Conservation (phyloP, 2,329 filamentous ascomycete species). For the Pseudogymnoascus sp. region DNA sequence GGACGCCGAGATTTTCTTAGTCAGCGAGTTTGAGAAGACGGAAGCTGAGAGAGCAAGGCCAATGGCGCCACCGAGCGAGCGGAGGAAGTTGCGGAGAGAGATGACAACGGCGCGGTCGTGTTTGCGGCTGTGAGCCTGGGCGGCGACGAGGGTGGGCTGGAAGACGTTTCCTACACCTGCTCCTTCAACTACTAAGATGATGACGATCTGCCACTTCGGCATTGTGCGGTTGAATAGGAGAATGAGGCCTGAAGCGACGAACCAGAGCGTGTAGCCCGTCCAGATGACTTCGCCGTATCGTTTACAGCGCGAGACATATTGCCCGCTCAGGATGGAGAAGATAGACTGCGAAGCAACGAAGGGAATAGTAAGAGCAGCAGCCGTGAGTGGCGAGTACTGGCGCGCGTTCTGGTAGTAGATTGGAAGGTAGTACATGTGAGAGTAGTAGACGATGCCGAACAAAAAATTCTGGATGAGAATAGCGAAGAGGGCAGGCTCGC, state of each 20-base stretch:
- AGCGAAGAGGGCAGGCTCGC: constrained; percentile 44
- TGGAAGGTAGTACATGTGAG: constrained; percentile 54
- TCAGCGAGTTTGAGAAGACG: constrained; percentile 36
- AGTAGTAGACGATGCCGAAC: constrained; percentile 54
- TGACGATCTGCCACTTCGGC: constrained; percentile 41
- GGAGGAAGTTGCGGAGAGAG: constrained; percentile 56
- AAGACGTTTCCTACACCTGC: constrained; percentile 47
- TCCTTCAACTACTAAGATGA: constrained; percentile 46
- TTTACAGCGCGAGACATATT: constrained; percentile 51
- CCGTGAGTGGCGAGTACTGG: constrained; percentile 33
- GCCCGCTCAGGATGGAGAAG: constrained; percentile 44
- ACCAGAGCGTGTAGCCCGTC: constrained; percentile 32
- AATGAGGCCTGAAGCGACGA: constrained; percentile 47
- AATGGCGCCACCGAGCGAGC: constrained; percentile 51
- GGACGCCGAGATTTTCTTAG: constrained; percentile 15
- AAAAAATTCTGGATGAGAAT: constrained; percentile 55
- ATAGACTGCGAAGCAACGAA: constrained; percentile 43
- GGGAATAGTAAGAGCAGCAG: constrained; percentile 46
- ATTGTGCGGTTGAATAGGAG: constrained; percentile 43
- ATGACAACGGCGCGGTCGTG: constrained; percentile 56
- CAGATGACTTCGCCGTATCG: constrained; percentile 56
- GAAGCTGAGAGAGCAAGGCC: constrained; percentile 54
- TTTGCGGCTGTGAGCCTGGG: constrained; percentile 52
- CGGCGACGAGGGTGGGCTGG: constrained; percentile 47
- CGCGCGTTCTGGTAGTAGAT: constrained; percentile 55